phyloP scores from a whole-genome alignment of 345 rosid genomes.

The Ceriops zippeliana region DNA sequence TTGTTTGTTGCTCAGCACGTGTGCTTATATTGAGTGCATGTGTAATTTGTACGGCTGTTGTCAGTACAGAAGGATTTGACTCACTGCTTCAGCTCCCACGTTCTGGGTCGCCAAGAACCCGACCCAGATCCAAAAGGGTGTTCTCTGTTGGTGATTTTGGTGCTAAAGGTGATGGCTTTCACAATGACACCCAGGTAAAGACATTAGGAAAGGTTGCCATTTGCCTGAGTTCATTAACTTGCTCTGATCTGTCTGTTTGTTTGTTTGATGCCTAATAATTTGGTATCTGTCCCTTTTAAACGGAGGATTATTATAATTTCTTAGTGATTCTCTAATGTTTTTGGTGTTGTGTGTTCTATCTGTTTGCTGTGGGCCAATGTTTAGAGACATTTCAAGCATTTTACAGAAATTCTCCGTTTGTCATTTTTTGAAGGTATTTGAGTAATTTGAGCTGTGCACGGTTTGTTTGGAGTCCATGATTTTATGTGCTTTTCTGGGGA shows the following conservation, averaged over 20 bases:
- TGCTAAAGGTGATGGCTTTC: conserved; percentile 65
- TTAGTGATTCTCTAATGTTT: too few species aligned
- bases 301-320: too few species aligned
- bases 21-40: conserved; percentile 1
- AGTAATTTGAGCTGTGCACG: background rate
- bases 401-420: too few species aligned
- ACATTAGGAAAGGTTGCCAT: background rate
- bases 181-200: conserved; percentile 67
- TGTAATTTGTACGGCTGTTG: conserved; percentile 21
- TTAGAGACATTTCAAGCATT: too few species aligned
- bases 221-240: background rate
- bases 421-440: background rate
- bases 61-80: conserved; percentile 41
- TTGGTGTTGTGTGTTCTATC: too few species aligned
- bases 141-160: conserved; percentile 55
- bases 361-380: too few species aligned
- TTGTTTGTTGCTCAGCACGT: conserved; percentile 17
- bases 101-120: conserved; percentile 30
- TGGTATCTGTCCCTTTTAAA: too few species aligned
- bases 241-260: background rate
- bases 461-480: background rate
- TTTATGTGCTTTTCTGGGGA: background rate
- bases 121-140: conserved; percentile 52
- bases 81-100: conserved; percentile 56
- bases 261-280: too few species aligned